phyloP scores from a whole-genome alignment of 177 flowering plant genomes.

The Telopea speciosissima region DNA sequence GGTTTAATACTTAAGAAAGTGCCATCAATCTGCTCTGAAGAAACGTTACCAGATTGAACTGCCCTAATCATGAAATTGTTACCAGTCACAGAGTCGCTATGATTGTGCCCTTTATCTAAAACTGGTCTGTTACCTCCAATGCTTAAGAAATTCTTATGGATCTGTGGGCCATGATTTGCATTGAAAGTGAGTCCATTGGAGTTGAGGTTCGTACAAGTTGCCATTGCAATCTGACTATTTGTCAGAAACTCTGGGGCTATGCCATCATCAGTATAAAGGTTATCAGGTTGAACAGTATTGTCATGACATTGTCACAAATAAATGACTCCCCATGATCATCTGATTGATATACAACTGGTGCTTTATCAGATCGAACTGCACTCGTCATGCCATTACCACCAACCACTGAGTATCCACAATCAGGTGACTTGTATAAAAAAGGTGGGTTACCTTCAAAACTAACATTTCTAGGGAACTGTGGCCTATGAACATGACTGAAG shows the following conservation, averaged over 20 bases:
- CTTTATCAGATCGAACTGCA: neutral
- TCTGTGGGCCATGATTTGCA: neutral
- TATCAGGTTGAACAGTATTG: neutral
- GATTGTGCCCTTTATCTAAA: neutral
- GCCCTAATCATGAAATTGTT: neutral
- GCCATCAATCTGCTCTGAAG: neutral
- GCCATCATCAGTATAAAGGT: neutral
- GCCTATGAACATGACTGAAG: neutral
- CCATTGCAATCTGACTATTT: neutral
- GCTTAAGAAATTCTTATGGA: neutral
- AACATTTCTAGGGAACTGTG: neutral
- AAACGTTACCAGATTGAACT: neutral
- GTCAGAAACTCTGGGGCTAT: neutral
- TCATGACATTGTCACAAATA: slow-evolving; percentile 1
- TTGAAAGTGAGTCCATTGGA: neutral
- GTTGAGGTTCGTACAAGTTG: neutral
- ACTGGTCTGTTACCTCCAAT: neutral
- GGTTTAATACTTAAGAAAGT: slow-evolving; percentile 8
- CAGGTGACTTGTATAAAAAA: neutral
- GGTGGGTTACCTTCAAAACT: neutral
- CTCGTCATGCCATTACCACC: neutral
- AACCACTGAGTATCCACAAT: neutral
- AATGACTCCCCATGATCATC: neutral
- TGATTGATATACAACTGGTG: neutral
- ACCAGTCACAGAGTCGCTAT: neutral